These are phyloP conservation scores for Amniculicola lignicola DNA, from an alignment of 495 filamentous ascomycete genomes.

Conservation along the genomic window DNA sequence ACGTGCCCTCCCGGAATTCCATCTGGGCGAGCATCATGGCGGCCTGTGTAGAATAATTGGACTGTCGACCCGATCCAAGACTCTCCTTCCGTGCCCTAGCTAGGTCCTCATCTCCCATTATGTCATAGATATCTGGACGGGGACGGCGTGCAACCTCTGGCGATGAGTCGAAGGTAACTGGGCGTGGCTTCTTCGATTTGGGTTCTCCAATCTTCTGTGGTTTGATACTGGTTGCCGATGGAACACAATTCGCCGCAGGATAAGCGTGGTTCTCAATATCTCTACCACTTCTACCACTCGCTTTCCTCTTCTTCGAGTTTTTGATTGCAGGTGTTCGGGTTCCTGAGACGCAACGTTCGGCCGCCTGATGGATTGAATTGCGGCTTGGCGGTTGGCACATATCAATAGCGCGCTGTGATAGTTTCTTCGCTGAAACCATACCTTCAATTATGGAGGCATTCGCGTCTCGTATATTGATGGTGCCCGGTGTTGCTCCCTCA, in stretches of 20 bases:
- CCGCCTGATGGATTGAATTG: no score
- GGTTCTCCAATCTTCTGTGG: neutral
- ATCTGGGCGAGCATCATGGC: constrained; percentile 23
- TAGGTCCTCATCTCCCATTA: neutral
- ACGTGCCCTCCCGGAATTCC: constrained; percentile 24
- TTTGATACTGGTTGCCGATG: neutral
- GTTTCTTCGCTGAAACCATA: no score
- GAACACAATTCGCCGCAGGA: neutral
- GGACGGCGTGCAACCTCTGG: no score
- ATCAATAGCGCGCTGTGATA: no score
- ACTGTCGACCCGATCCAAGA: constrained; percentile 8
- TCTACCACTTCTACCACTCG: neutral
- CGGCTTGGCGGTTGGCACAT: no score
- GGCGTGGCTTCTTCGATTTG: no score
- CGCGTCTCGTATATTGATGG: no score
- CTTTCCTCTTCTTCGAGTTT: neutral
- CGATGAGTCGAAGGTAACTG: neutral
- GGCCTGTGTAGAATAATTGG: constrained; percentile 19
- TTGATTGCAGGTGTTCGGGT: neutral
- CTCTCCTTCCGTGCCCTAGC: neutral
- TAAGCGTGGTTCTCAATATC: neutral
- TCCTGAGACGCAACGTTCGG: no score
- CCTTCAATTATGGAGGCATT: no score
- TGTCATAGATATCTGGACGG: constrained; percentile 14
- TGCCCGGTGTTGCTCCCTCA: no score